Evolutionary conservation across 2,329 filamentous ascomycete genomes (phyloP).

Genomic region (Davidsoniella eucalypti): DNA sequence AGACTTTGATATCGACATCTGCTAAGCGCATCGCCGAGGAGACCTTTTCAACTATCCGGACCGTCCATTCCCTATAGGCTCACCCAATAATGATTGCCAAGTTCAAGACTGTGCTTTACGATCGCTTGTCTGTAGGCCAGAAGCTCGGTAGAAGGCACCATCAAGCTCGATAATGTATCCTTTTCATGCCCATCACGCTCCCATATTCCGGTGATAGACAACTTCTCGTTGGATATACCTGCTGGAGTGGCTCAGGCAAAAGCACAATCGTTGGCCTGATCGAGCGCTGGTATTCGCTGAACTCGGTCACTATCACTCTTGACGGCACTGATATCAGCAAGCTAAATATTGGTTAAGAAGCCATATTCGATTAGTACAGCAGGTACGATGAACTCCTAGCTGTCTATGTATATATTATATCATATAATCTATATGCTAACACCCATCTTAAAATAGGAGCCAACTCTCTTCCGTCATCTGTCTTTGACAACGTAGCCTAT

Average conservation of each 20-base stretch:
- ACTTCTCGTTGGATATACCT: constrained; percentile 27
- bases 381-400: constrained; percentile 35
- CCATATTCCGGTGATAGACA: constrained; percentile 28
- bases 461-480: constrained; percentile 59
- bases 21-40: constrained; percentile 32
- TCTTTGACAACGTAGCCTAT: constrained; percentile 66
- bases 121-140: constrained; percentile 23
- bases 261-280: constrained; percentile 66
- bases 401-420: not conserved
- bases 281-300: constrained; percentile 56
- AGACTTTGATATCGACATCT: constrained; percentile 23
- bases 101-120: constrained; percentile 26
- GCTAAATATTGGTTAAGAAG: constrained; percentile 61
- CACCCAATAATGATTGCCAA: constrained; percentile 26
- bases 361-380: constrained; percentile 69
- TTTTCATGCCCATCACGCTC: constrained; percentile 44
- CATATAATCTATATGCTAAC: not conserved
- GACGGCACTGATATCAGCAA: constrained; percentile 46
- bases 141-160: constrained; percentile 25
- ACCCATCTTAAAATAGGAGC: not conserved
- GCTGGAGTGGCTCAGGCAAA: constrained; percentile 38
- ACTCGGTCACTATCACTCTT: constrained; percentile 47
- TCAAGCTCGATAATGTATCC: constrained; percentile 29
- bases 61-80: constrained; percentile 34
- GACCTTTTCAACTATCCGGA: constrained; percentile 31